Conservation (phyloP, 2,329 filamentous ascomycete species). For the Alternaria burnsii region DNA sequence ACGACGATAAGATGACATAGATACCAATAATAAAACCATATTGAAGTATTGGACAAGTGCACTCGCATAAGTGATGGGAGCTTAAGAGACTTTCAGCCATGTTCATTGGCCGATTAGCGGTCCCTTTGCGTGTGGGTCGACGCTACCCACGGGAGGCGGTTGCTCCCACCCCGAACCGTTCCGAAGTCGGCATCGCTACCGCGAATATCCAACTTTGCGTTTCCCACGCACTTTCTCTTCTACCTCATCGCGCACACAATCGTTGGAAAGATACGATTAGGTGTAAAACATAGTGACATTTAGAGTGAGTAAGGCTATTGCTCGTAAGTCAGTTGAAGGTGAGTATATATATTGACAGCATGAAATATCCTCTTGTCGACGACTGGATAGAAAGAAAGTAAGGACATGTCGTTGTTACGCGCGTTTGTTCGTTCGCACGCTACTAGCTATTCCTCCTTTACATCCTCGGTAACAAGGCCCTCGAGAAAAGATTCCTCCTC, state of each 20-base stretch:
- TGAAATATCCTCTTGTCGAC: not conserved
- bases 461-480: no score
- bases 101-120: not conserved
- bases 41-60: not conserved
- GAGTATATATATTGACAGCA: not conserved
- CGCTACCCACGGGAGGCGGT: not conserved
- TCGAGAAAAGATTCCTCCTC: not conserved
- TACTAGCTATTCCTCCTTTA: no score
- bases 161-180: not conserved
- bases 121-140: not conserved
- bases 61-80: not conserved
- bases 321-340: not conserved
- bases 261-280: not conserved
- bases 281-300: not conserved
- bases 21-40: constrained; percentile 4
- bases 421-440: not conserved
- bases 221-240: not conserved
- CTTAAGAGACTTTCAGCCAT: not conserved
- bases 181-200: not conserved
- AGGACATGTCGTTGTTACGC: not conserved
- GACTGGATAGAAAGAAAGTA: not conserved
- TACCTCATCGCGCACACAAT: not conserved
- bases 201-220: not conserved
- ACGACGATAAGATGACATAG: not conserved
- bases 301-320: not conserved